These are phyloP conservation scores for Monilinia fructigena DNA, from an alignment of 2,329 filamentous ascomycete species.

Conservation along the genomic window DNA sequence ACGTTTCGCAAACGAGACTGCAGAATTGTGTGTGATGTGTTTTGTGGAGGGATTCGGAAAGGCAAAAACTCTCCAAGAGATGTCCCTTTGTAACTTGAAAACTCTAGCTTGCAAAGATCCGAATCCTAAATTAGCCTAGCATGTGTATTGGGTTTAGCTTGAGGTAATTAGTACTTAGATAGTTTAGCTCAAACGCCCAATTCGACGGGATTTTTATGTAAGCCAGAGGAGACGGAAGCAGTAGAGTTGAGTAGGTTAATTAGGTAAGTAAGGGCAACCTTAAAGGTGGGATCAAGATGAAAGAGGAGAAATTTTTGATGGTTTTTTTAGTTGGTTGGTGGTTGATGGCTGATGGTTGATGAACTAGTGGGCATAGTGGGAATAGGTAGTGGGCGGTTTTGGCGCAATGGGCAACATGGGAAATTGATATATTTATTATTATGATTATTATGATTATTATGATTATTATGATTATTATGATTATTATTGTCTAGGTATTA, in stretches of 20 bases:
- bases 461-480: no score
- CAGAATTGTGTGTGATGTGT: slow-evolving; percentile 32
- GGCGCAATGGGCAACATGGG: no score
- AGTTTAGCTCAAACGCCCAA: slow-evolving; percentile 2
- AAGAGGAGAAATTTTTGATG: no score
- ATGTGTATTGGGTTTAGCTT: background rate
- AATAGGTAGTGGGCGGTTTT: no score
- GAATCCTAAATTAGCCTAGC: background rate
- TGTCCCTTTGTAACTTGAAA: slow-evolving; percentile 18
- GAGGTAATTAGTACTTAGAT: background rate
- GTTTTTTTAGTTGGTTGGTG: no score
- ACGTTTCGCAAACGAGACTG: slow-evolving; percentile 30
- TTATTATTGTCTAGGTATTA: no score
- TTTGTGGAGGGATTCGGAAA: slow-evolving; percentile 21
- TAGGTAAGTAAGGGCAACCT: no score
- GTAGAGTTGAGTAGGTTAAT: no score
- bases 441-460: no score
- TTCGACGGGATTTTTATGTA: slow-evolving; percentile 9
- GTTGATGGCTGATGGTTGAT: no score
- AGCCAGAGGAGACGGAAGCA: background rate
- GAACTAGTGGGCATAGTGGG: no score
- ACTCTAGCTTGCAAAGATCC: slow-evolving; percentile 17
- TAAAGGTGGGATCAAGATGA: background rate
- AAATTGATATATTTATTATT: no score
- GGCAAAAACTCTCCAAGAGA: slow-evolving; percentile 18